These are phyloP conservation scores for Nemania abortiva DNA, from an alignment of 2,329 filamentous ascomycete species.

Conservation along the genomic window DNA sequence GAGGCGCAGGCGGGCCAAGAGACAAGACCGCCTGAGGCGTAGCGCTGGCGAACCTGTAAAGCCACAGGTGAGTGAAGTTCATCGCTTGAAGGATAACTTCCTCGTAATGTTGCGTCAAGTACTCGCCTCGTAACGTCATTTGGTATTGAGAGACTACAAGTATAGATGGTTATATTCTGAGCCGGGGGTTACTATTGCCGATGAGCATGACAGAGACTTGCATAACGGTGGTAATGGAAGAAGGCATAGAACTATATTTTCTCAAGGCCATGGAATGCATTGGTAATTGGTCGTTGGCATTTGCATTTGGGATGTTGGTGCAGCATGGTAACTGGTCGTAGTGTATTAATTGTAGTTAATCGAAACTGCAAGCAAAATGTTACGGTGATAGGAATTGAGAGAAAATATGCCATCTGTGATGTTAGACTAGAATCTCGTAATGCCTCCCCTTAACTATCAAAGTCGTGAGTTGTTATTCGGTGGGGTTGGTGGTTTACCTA, in stretches of 20 bases:
- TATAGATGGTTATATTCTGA: not conserved
- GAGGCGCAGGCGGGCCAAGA: slow-evolving; percentile 79
- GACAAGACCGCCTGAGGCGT: slow-evolving; percentile 82
- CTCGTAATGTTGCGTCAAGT: slow-evolving; percentile 84
- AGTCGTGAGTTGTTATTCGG: no score
- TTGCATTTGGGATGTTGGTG: not conserved
- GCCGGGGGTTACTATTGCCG: not conserved
- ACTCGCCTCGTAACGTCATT: slow-evolving; percentile 72
- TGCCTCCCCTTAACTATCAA: no score
- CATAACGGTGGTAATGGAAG: not conserved
- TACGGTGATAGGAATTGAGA: not conserved
- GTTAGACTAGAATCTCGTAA: no score
- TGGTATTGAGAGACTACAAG: not conserved
- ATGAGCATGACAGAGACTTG: not conserved
- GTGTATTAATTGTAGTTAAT: not conserved
- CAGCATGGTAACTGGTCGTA: not conserved
- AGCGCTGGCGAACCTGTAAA: slow-evolving; percentile 87
- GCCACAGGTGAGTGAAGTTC: slow-evolving; percentile 80
- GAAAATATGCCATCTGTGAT: no score
- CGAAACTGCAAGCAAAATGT: not conserved
- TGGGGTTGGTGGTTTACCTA: no score
- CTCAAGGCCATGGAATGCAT: slow-evolving; percentile 8
- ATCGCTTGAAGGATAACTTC: slow-evolving; percentile 84
- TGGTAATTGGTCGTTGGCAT: slow-evolving; percentile 1
- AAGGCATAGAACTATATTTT: slow-evolving; percentile 18